These are phyloP conservation scores for Medicago arabica DNA, from an alignment of 306 rosid species.

Conservation along the genomic window DNA sequence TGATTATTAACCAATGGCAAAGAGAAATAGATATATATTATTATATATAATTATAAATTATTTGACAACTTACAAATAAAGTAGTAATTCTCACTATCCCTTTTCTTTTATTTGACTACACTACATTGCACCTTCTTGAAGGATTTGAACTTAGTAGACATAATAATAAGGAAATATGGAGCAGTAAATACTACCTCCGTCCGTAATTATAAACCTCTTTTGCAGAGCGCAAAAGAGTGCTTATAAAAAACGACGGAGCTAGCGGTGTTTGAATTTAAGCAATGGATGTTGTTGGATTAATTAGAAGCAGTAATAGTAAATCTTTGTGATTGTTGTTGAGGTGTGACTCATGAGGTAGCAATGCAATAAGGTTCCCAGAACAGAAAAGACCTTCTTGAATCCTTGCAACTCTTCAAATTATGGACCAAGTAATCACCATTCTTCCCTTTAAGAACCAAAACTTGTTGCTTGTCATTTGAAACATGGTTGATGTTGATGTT, in stretches of 20 bases:
- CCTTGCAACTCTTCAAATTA: conserved; percentile 72
- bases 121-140: conserved; percentile 44
- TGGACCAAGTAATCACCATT: conserved; percentile 72
- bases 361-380: conserved; percentile 82
- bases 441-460: conserved; percentile 62
- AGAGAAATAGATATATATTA: not conserved
- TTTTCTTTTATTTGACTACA: conserved; percentile 55
- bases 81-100: conserved; percentile 30
- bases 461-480: conserved; percentile 52
- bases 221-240: not conserved
- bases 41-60: not conserved
- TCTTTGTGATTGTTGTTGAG: not conserved
- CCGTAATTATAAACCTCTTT: not conserved
- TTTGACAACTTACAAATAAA: conserved; percentile 40
- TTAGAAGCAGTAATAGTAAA: conserved; percentile 13
- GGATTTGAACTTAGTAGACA: conserved; percentile 48
- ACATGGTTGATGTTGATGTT: conserved; percentile 25
- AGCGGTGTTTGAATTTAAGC: conserved; percentile 24
- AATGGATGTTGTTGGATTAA: conserved; percentile 48
- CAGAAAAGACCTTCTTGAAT: conserved; percentile 69
- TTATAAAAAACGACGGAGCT: not conserved
- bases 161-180: conserved; percentile 39
- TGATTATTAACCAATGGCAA: not conserved
- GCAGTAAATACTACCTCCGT: conserved; percentile 27
- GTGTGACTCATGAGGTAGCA: conserved; percentile 72